phyloP scores from a whole-genome alignment of 495 filamentous ascomycete species.

The Aspergillus taichungensis region DNA sequence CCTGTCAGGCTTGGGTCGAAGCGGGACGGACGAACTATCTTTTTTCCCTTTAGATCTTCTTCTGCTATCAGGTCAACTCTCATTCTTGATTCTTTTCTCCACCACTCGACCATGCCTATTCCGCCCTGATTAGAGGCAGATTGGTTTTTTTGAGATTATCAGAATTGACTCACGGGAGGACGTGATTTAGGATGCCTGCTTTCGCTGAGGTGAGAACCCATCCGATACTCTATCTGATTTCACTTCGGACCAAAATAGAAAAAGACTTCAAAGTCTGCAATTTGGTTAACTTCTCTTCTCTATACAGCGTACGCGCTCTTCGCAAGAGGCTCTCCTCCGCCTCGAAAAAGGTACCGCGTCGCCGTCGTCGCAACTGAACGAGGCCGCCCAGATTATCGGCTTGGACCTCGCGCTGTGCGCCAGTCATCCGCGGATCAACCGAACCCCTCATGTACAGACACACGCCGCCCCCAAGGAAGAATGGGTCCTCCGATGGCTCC shows the following conservation, averaged over 20 bases:
- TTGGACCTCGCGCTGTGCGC: conserved; percentile 33
- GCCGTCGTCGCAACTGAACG: conserved; percentile 31
- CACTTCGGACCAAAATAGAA: no score
- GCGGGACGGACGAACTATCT: no score
- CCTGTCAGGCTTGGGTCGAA: no score
- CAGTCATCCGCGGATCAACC: conserved; percentile 25
- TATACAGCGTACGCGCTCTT: conserved; percentile 31
- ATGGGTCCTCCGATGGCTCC: conserved; percentile 59
- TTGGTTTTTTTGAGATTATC: no score
- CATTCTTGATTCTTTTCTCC: no score
- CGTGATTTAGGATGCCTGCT: no score
- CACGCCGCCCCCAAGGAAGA: conserved; percentile 46
- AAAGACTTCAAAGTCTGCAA: neutral
- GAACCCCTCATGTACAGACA: conserved; percentile 15
- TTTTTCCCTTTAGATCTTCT: neutral
- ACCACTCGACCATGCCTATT: no score
- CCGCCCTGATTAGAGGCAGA: no score
- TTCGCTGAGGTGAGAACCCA: no score
- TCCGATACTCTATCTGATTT: no score
- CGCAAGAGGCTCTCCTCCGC: conserved; percentile 42
- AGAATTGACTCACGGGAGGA: no score
- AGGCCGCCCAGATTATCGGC: conserved; percentile 41
- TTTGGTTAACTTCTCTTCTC: conserved; percentile 9
- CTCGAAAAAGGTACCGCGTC: conserved; percentile 42
- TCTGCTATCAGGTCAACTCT: neutral